Conservation (phyloP, 176 grass and related monocot genomes). For the Aegilops sharonensis region DNA sequence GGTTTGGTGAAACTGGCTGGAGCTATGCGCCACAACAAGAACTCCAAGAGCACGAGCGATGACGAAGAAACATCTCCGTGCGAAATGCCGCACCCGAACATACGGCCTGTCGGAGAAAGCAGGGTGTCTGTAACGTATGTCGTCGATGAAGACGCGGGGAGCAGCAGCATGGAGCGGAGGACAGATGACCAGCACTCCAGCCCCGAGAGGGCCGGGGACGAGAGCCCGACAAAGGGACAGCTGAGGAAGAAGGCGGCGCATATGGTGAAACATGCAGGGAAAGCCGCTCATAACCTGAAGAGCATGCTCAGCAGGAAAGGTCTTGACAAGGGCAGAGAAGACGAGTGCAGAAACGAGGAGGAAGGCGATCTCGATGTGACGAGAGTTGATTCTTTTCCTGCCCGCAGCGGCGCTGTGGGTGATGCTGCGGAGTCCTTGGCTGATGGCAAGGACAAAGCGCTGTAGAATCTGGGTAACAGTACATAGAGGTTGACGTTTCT, state of each 20-base stretch:
- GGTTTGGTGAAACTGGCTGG: constrained; percentile 71
- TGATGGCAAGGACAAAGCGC: background rate
- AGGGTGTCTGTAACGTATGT: constrained; percentile 51
- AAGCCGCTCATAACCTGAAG: constrained; percentile 52
- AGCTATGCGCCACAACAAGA: constrained; percentile 46
- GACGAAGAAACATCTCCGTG: constrained; percentile 36
- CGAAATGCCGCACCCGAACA: constrained; percentile 44
- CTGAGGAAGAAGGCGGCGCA: constrained; percentile 60
- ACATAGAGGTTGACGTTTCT: background rate
- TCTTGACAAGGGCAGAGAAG: constrained; percentile 52
- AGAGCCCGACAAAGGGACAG: constrained; percentile 38
- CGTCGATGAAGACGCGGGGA: constrained; percentile 38
- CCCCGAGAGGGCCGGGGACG: constrained; percentile 26
- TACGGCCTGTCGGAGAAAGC: constrained; percentile 59
- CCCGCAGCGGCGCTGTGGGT: background rate
- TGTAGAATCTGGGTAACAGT: background rate
- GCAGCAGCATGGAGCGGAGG: background rate
- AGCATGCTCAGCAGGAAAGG: constrained; percentile 58
- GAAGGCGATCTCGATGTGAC: constrained; percentile 10
- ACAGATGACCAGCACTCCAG: constrained; percentile 18
- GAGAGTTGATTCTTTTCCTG: constrained; percentile 6
- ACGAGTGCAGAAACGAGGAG: constrained; percentile 32
- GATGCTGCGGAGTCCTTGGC: background rate
- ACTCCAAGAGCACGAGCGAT: constrained; percentile 33
- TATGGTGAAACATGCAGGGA: constrained; percentile 58